A percentile compares a stretch with the other conserved stretches of the same genome.
These are phyloP conservation scores for Penicillium sp. DNA, from an alignment of 2,329 filamentous ascomycete genomes.

Conservation along the genomic window DNA sequence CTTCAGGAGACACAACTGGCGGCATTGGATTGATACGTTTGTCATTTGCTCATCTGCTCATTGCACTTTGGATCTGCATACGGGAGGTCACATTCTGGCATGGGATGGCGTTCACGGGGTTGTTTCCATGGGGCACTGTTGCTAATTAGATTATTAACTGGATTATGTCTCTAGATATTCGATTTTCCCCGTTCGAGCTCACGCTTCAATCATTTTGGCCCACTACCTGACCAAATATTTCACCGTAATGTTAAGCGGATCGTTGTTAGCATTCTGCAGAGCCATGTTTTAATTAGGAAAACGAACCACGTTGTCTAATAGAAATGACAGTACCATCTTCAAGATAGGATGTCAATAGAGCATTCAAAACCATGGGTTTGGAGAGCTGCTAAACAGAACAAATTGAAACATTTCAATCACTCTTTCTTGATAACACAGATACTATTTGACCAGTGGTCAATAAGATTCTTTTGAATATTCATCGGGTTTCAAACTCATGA, in stretches of 20 bases:
- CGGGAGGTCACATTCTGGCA: background rate
- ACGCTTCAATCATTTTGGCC: background rate
- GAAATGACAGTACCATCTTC: too few species aligned
- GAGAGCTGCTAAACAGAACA: too few species aligned
- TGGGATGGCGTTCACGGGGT: background rate
- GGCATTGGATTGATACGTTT: constrained; percentile 5
- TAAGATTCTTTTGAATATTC: too few species aligned
- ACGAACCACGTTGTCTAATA: too few species aligned
- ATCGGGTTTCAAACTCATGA: too few species aligned
- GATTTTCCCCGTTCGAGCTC: background rate
- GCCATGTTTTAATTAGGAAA: too few species aligned
- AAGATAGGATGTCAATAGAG: too few species aligned
- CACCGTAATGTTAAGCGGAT: background rate
- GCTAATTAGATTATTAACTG: background rate
- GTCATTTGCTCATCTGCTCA: background rate
- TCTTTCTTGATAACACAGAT: too few species aligned
- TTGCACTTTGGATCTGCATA: background rate
- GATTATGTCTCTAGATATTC: background rate
- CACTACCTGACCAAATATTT: background rate
- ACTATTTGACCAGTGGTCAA: too few species aligned
- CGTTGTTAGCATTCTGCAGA: too few species aligned
- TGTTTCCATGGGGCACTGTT: background rate
- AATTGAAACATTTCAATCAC: too few species aligned
- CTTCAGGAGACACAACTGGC: constrained; percentile 51
- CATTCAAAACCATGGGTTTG: too few species aligned